Evolutionary conservation across 495 filamentous ascomycete species (phyloP).

Genomic region (Penicillium egyptiacum): DNA sequence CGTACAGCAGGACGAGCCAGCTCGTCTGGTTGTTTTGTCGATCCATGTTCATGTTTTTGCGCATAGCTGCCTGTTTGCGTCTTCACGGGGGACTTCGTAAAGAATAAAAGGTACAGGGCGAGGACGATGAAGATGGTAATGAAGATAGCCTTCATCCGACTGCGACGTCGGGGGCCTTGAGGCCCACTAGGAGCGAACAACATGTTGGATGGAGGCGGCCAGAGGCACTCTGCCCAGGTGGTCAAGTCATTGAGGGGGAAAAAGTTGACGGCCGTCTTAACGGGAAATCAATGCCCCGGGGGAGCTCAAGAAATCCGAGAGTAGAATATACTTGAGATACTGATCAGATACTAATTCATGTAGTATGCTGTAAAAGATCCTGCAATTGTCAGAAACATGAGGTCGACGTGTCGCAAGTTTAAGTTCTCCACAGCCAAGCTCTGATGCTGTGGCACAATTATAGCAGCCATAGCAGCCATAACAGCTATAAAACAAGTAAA

Average conservation of each 20-base stretch:
- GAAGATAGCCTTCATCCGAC: constrained; percentile 42
- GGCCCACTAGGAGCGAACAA: constrained; percentile 41
- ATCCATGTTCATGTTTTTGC: constrained; percentile 19
- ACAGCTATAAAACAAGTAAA: not conserved
- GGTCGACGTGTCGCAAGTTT: not conserved
- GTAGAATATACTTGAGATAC: not conserved
- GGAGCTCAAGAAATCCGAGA: constrained; percentile 6
- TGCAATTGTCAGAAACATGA: not conserved
- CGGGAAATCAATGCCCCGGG: not conserved
- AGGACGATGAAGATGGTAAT: constrained; percentile 43
- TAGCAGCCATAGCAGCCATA: too few species aligned
- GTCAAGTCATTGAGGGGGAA: constrained; percentile 12
- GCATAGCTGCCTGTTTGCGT: constrained; percentile 25
- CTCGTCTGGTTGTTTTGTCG: constrained; percentile 23
- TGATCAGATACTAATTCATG: not conserved
- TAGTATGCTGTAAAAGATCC: not conserved
- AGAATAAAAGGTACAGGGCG: constrained; percentile 44
- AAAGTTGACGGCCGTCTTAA: not conserved
- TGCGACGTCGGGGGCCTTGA: constrained; percentile 44
- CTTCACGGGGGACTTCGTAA: constrained; percentile 20
- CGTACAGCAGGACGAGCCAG: constrained; percentile 29
- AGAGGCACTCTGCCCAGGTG: constrained; percentile 9
- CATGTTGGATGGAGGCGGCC: constrained; percentile 30
- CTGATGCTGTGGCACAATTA: not conserved
- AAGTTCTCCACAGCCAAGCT: not conserved